Percentiles rank a stretch among this genome's conserved stretches.
Conservation (phyloP, 352 stramenopile species). For the Globisporangium sylvaticum region DNA sequence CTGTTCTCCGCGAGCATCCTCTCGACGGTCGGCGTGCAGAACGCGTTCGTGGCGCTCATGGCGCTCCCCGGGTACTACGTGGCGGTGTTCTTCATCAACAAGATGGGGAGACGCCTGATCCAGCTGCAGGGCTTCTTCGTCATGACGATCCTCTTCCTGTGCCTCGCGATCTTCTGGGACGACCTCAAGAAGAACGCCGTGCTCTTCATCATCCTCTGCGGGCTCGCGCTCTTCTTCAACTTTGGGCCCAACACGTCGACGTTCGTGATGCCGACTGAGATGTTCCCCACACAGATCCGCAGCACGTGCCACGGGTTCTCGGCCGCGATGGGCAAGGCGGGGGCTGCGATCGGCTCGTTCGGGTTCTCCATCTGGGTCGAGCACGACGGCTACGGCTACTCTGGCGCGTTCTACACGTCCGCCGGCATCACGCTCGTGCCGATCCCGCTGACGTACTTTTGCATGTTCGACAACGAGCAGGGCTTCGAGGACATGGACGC, state of each 20-base stretch:
- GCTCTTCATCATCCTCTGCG: slow-evolving; percentile 74
- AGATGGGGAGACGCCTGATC: slow-evolving; percentile 63
- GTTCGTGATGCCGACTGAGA: slow-evolving; percentile 89
- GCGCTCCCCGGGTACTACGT: slow-evolving; percentile 82
- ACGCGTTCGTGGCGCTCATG: slow-evolving; percentile 62
- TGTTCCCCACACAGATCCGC: slow-evolving; percentile 81
- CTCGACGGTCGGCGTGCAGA: slow-evolving; percentile 48
- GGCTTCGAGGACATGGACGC: slow-evolving; percentile 53
- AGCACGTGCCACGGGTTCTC: slow-evolving; percentile 88
- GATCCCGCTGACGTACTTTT: slow-evolving; percentile 61
- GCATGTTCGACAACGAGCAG: slow-evolving; percentile 60
- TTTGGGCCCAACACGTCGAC: slow-evolving; percentile 86
- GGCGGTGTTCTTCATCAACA: slow-evolving; percentile 66
- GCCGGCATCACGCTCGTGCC: slow-evolving; percentile 44
- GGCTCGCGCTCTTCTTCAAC: slow-evolving; percentile 79
- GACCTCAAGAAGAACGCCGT: slow-evolving; percentile 40
- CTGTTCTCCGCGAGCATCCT: slow-evolving; percentile 75
- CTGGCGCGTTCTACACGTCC: slow-evolving; percentile 59
- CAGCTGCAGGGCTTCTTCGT: slow-evolving; percentile 69
- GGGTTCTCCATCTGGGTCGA: slow-evolving; percentile 65
- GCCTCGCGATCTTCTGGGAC: slow-evolving; percentile 64
- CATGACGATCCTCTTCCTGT: slow-evolving; percentile 65
- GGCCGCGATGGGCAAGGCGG: slow-evolving; percentile 81
- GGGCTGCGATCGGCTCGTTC: slow-evolving; percentile 71
- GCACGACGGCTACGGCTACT: slow-evolving; percentile 52